Base-by-base conservation (phyloP, 2,329 filamentous ascomycete species). In the Chalaropsis thielavioides region DNA sequence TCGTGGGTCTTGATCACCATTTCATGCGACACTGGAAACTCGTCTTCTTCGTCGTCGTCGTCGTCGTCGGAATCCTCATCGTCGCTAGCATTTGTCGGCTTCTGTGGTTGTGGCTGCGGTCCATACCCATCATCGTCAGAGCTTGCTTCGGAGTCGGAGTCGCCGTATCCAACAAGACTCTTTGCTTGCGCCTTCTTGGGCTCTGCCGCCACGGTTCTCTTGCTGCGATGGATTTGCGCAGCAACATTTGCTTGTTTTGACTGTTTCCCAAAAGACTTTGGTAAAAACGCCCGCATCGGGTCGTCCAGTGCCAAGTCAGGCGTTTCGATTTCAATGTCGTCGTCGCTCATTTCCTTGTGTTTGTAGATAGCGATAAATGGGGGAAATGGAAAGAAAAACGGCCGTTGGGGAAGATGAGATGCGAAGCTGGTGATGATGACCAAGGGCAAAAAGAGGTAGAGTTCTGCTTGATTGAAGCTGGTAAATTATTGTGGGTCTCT, bases 1-100 rank as follows among this genome's bases (percentile, higher is more conserved):
- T 94, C 89, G 73, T 99, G 94, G 15, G 92, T 95, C 76, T 95
- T 95, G 72, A 97, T 80, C 35, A 95, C 79, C 73, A 99, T 82
- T 75, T 96, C 92, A 73, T 99, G 94, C 5, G 94, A 95, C 13
- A 95, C 85, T 1, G 94, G 94, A 69, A 87, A 96, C 70, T 95
- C 89, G 71, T 96, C 91, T 60, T 89, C 89, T 38, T 92, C 89
- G 24, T 90, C 84, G 1, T 79, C 78, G 59, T 82, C 80, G 61
- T 83, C 82, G 31, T 83, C 80, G 44, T 78, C 76, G 64, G 81
- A 78, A 54, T 78, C 76, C 63, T 79, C 78, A 58, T 80, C 73
- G 70, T 72, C 74, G 6, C 27, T 38, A 56, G 73, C 72, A 64
- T 76, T 72, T 15, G 19, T 11, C 17, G 51, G 74, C 73, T 69